Evolutionary conservation across 1,284 basidiomycete species (phyloP).

Genomic region (Cutaneotrichosporon sp.): DNA sequence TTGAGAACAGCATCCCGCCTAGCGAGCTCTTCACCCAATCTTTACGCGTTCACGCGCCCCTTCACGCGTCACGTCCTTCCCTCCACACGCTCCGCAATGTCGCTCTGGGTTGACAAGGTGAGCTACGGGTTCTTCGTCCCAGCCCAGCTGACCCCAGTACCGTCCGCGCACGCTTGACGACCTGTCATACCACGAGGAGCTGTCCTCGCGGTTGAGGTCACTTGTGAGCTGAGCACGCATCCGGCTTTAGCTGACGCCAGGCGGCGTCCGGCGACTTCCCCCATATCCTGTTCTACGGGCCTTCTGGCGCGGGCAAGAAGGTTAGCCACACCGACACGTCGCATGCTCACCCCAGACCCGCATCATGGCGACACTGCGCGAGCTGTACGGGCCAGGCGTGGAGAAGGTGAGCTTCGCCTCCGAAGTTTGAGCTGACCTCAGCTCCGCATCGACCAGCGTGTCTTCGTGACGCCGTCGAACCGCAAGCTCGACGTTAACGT

Average conservation of each 20-base stretch:
- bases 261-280: slow-evolving; percentile 91
- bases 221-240: slow-evolving; percentile 58
- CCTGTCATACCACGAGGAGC: slow-evolving; percentile 82
- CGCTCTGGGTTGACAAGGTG: slow-evolving; percentile 87
- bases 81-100: slow-evolving; percentile 50
- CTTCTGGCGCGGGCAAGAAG: slow-evolving; percentile 96
- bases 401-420: slow-evolving; percentile 75
- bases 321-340: slow-evolving; percentile 26
- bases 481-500: slow-evolving; percentile 96
- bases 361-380: slow-evolving; percentile 82
- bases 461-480: slow-evolving; percentile 92
- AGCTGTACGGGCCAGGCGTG: slow-evolving; percentile 87
- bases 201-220: slow-evolving; percentile 77
- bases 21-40: too few relatives aligned
- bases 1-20: too few relatives aligned
- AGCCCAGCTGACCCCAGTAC: slow-evolving; percentile 62
- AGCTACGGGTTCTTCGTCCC: too few relatives aligned
- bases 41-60: not conserved
- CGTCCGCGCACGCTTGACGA: slow-evolving; percentile 82
- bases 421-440: slow-evolving; percentile 55
- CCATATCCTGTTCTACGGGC: slow-evolving; percentile 97
- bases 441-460: slow-evolving; percentile 97
- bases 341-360: slow-evolving; percentile 62
- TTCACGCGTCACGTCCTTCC: too few relatives aligned
- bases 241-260: slow-evolving; percentile 52